Evolutionary conservation across 352 stramenopile genomes (phyloP).

Genomic region (Phytophthora hybrid): DNA sequence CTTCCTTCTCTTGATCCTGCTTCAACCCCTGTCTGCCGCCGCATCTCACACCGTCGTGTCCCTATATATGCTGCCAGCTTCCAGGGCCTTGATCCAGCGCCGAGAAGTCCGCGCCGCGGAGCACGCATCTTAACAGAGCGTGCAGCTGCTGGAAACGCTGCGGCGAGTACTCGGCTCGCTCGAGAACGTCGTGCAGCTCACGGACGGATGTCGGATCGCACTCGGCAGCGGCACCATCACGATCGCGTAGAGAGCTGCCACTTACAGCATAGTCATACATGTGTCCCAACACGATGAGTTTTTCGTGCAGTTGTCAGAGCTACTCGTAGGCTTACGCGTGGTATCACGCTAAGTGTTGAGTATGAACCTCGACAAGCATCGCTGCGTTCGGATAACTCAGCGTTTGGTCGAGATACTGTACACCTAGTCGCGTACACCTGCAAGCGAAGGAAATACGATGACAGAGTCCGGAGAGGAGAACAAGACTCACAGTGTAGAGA

Average conservation of each 20-base stretch:
- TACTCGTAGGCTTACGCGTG: not conserved
- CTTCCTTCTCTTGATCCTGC: no score
- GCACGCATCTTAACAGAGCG: no score
- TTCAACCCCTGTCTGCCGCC: no score
- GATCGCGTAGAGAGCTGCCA: constrained; percentile 17
- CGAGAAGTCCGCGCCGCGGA: no score
- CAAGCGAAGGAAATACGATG: not conserved
- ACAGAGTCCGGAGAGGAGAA: not conserved
- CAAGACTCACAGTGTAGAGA: not conserved
- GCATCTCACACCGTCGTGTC: no score
- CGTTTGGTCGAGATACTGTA: not conserved
- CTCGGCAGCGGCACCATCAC: constrained; percentile 41
- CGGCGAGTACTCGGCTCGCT: no score
- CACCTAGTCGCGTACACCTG: not conserved
- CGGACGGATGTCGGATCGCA: no score
- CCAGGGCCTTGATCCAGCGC: no score
- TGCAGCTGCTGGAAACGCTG: no score
- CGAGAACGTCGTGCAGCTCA: no score
- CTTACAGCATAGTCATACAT: not conserved
- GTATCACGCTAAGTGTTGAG: not conserved
- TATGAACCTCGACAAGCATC: not conserved
- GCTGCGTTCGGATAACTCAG: constrained; percentile 1
- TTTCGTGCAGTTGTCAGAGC: not conserved
- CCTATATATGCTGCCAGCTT: no score
- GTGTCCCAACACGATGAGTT: not conserved